A percentile compares a stretch with the other conserved stretches of the same genome.
phyloP scores from a whole-genome alignment of 163 green algal genomes.

The Scenedesmus sp. region DNA sequence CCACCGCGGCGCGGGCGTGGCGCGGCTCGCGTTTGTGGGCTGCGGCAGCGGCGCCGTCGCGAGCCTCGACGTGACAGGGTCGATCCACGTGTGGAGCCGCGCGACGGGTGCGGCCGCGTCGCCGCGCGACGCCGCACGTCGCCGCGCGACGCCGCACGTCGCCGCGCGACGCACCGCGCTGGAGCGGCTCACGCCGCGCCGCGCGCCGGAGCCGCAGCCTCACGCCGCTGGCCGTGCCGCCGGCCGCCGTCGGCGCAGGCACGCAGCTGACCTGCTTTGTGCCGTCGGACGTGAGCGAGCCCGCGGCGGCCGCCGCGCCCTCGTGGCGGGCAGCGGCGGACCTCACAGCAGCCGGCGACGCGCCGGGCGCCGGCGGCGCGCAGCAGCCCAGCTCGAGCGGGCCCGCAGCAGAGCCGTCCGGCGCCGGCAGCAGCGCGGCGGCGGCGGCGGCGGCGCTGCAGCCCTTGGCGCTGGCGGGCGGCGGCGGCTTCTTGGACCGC shows the following conservation, averaged over 20 bases:
- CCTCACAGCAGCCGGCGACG: not conserved
- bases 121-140: too few species aligned
- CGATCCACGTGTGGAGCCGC: conserved; percentile 26
- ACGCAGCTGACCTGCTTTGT: conserved; percentile 4
- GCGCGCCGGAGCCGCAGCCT: not conserved
- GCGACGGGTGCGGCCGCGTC: conserved; percentile 3
- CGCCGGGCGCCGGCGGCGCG: not conserved
- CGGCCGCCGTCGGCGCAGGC: not conserved
- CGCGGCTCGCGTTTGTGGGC: not conserved
- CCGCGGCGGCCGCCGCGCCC: not conserved
- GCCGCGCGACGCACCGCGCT: not conserved
- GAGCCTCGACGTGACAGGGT: conserved; percentile 26
- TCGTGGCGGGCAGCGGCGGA: not conserved
- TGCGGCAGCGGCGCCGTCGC: not conserved
- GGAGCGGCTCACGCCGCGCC: not conserved
- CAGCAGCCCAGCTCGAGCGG: too few species aligned
- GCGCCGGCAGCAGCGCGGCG: not conserved
- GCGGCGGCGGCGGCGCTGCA: not conserved
- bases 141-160: too few species aligned
- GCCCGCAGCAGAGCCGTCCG: too few species aligned
- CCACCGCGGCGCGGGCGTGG: conserved; percentile 30
- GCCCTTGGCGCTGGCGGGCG: too few species aligned
- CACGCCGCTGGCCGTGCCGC: not conserved
- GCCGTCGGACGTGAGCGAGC: not conserved
- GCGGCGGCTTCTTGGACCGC: not conserved